Evolutionary conservation across 148 eudicot species (phyloP), one percentile per base, ranked within the genome.

Genomic region (Silene latifolia): DNA sequence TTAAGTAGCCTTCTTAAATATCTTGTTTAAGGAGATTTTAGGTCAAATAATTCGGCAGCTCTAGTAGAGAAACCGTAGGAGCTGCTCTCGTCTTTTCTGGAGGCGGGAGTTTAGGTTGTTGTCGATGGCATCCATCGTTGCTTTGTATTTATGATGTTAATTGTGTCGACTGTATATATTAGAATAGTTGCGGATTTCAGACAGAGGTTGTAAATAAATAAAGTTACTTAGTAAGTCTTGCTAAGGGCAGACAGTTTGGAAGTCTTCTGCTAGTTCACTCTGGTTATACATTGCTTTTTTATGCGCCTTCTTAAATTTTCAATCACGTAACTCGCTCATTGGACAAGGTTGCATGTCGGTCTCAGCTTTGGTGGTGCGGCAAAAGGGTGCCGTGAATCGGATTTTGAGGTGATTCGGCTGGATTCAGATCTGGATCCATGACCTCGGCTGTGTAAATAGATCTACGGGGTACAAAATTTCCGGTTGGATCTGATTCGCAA

Each of bases 1-100:
- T 19, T 18, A 54, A n/a, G 4, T 23, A 67, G 70, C 25, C 72
- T 46, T 14, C 74, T 71, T 74, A 75, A 71, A 25, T 58, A 18
- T 44, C 75, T 71, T 80, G 74, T 74, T 71, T 80, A 27, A 65
- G 79, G 69, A 20, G 3, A 27, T 29, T 54, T 71, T 75, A 64
- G 79, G 53, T 64, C 32, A 48, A 75, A 80, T 75, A 80, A 75
- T 18, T 42, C 17, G 12, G 76, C 68, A 57, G 67, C 62, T 14
- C 48, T 8, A 61, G 27, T 61, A 59, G n/a, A 19, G 11, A 58
- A n/a, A 57, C 74, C 51, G 17, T 35, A 56, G 11, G 57, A 25
- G 74, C 54, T 47, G 62, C 69, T 70, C 63, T 14, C 4, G 48
- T 64, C 42, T 7, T 58, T 9, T 58, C 75, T 21, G 74, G n/a